Evolutionary conservation across 2,329 filamentous ascomycete genomes (phyloP).

Genomic region (Rhynchosporium graminicola): DNA sequence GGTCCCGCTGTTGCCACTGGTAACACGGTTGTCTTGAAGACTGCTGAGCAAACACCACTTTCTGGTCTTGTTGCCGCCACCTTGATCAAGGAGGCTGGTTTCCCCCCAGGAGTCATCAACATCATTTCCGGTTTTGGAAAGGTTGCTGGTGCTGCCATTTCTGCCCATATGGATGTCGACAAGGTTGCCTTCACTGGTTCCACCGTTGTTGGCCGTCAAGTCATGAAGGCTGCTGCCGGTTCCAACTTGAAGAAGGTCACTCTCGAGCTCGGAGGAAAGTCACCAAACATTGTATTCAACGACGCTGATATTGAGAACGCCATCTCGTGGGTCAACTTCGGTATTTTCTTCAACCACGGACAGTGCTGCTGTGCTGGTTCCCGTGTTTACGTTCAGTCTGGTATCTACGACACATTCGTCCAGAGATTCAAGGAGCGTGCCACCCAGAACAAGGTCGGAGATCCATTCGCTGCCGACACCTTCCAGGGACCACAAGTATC

Average conservation of each 20-base stretch:
- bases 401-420: constrained; percentile 71
- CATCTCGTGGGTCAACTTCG: constrained; percentile 61
- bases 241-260: constrained; percentile 67
- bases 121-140: constrained; percentile 67
- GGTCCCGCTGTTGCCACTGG: constrained; percentile 60
- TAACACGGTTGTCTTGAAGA: constrained; percentile 62
- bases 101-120: constrained; percentile 66
- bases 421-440: constrained; percentile 65
- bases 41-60: constrained; percentile 63
- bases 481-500: constrained; percentile 74
- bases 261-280: constrained; percentile 64
- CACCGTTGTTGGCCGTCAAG: constrained; percentile 60
- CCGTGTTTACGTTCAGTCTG: constrained; percentile 68
- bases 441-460: constrained; percentile 63
- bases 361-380: constrained; percentile 60
- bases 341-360: constrained; percentile 48
- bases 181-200: constrained; percentile 69
- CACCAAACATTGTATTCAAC: constrained; percentile 62
- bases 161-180: constrained; percentile 64
- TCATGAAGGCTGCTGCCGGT: constrained; percentile 64
- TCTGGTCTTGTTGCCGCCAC: constrained; percentile 54
- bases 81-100: constrained; percentile 63
- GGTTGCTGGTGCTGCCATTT: constrained; percentile 63
- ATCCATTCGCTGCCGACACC: constrained; percentile 64
- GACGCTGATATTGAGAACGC: constrained; percentile 63